A percentile compares a stretch with the other conserved stretches of the same genome.
Conservation (phyloP, 2,329 filamentous ascomycete species). For the Aureobasidium mangrovei region DNA sequence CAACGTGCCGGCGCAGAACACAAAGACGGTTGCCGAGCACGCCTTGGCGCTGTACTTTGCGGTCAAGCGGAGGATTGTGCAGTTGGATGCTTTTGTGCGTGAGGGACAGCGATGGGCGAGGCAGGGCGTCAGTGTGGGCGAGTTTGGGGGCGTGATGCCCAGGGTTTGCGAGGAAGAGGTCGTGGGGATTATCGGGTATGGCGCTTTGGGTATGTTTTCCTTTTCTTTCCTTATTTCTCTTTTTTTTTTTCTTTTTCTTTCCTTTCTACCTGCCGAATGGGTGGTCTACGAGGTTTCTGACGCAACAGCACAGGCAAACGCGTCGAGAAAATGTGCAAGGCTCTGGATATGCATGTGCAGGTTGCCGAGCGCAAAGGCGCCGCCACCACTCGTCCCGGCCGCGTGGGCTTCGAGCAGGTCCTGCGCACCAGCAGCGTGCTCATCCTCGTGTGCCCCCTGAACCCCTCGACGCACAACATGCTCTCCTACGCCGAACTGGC, state of each 20-base stretch:
- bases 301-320: constrained; percentile 26
- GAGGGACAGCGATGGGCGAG: constrained; percentile 34
- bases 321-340: constrained; percentile 36
- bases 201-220: constrained; percentile 33
- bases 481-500: constrained; percentile 31
- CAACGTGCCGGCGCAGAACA: constrained; percentile 41
- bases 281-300: background rate
- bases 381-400: constrained; percentile 21
- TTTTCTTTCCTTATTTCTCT: background rate
- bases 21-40: constrained; percentile 39
- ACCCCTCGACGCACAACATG: constrained; percentile 21
- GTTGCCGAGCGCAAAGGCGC: constrained; percentile 39
- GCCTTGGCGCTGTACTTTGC: constrained; percentile 44
- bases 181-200: constrained; percentile 43
- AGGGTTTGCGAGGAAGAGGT: constrained; percentile 41
- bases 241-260: constrained; percentile 11
- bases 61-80: constrained; percentile 34
- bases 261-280: background rate
- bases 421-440: constrained; percentile 31
- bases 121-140: constrained; percentile 29
- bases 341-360: constrained; percentile 42
- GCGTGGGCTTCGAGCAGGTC: constrained; percentile 31
- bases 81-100: constrained; percentile 28
- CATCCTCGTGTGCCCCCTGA: constrained; percentile 25
- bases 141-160: constrained; percentile 28